phyloP scores from a whole-genome alignment of 2,329 filamentous ascomycete genomes.

The Fusarium algeriense region DNA sequence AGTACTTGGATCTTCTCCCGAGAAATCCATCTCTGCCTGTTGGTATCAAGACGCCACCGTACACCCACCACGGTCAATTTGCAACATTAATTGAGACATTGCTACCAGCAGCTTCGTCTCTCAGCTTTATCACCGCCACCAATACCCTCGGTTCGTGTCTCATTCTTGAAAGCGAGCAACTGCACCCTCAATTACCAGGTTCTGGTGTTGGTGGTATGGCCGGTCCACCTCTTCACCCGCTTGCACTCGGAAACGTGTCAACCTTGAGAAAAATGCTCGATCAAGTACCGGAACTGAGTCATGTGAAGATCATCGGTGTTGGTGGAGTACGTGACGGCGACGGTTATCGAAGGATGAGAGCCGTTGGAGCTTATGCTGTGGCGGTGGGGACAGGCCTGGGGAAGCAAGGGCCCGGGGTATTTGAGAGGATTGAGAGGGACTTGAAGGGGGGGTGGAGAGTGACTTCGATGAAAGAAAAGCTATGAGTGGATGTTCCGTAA shows the following conservation, averaged over 20 bases:
- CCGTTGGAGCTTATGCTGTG: constrained; percentile 74
- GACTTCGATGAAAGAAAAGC: background rate
- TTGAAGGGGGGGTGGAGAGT: constrained; percentile 36
- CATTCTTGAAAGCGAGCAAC: constrained; percentile 57
- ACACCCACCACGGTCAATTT: constrained; percentile 78
- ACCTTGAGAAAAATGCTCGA: constrained; percentile 73
- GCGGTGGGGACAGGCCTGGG: constrained; percentile 78
- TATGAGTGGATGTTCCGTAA: background rate
- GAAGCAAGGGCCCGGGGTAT: constrained; percentile 70
- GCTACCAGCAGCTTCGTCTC: constrained; percentile 38
- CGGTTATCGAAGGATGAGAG: constrained; percentile 74
- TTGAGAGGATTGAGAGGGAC: constrained; percentile 65
- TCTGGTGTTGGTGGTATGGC: constrained; percentile 77
- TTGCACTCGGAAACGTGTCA: constrained; percentile 81
- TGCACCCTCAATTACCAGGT: constrained; percentile 62
- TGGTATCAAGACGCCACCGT: constrained; percentile 82
- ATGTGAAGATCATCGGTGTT: constrained; percentile 76
- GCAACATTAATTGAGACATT: constrained; percentile 66
- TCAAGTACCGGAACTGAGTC: constrained; percentile 57
- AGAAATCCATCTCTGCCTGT: constrained; percentile 53
- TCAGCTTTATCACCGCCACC: constrained; percentile 79
- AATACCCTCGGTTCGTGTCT: constrained; percentile 79
- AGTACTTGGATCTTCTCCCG: constrained; percentile 67
- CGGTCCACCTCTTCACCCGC: constrained; percentile 77
- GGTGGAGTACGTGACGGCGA: constrained; percentile 76